Conservation (phyloP, 306 rosid species). For the Glycine latifolia region DNA sequence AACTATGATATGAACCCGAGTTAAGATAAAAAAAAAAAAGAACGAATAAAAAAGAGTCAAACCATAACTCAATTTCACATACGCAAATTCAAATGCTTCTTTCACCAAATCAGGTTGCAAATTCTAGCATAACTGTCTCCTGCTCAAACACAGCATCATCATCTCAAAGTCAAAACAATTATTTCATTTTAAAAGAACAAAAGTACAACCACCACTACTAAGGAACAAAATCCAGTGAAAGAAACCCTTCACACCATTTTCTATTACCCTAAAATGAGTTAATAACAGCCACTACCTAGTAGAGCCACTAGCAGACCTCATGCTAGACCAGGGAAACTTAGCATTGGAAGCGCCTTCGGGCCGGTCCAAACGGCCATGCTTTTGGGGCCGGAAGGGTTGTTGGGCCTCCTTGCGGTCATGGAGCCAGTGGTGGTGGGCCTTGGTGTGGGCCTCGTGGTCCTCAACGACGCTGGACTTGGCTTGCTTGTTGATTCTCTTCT, state of each 20-base stretch:
- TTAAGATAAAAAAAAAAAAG: too few species aligned
- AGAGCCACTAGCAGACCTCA: constrained; percentile 61
- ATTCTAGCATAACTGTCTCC: too few species aligned
- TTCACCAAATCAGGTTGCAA: too few species aligned
- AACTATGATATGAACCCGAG: too few species aligned
- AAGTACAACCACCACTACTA: constrained; percentile 6
- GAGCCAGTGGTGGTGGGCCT: constrained; percentile 88
- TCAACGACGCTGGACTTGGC: constrained; percentile 56
- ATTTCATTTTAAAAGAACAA: neutral
- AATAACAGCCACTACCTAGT: constrained; percentile 47
- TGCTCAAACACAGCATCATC: neutral
- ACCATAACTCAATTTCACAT: too few species aligned
- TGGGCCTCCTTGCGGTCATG: constrained; percentile 47
- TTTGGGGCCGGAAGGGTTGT: neutral
- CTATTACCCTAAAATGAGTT: neutral
- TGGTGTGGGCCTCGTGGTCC: constrained; percentile 56
- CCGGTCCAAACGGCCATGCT: neutral
- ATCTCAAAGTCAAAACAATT: neutral
- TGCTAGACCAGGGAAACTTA: constrained; percentile 84
- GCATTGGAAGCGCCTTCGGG: constrained; percentile 55
- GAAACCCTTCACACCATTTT: neutral
- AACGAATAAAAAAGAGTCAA: too few species aligned
- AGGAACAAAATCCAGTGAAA: constrained; percentile 23
- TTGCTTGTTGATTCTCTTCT: constrained; percentile 59
- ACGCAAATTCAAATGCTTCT: too few species aligned